Conservation (phyloP, 108 stramenopile genomes). For the Phaeodactylum tricornutum region DNA sequence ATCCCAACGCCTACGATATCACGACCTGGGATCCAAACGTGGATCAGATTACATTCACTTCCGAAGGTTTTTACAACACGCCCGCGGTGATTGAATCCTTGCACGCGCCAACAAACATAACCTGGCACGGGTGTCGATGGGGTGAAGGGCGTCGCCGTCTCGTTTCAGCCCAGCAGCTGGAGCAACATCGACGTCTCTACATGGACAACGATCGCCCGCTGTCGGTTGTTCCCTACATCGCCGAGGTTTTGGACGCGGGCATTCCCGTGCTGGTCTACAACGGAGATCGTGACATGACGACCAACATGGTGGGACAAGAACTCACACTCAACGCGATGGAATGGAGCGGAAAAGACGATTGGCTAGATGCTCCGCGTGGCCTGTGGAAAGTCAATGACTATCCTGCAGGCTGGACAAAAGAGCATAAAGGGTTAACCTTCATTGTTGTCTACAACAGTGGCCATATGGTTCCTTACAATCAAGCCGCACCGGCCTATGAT, state of each 20-base stretch:
- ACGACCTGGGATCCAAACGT: conserved; percentile 48
- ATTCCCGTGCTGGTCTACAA: conserved; percentile 60
- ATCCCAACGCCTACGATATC: conserved; percentile 48
- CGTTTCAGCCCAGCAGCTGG: conserved; percentile 1
- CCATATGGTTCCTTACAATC: conserved; percentile 47
- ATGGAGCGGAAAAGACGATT: conserved; percentile 21
- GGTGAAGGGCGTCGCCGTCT: conserved; percentile 40
- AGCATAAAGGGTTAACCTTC: conserved; percentile 35
- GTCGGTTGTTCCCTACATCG: conserved; percentile 57
- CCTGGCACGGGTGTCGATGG: conserved; percentile 45
- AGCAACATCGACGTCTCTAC: conserved; percentile 9
- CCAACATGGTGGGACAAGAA: conserved; percentile 17
- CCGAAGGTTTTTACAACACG: conserved; percentile 38
- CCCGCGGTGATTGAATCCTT: conserved; percentile 35
- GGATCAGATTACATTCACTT: conserved; percentile 12
- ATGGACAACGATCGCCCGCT: conserved; percentile 49
- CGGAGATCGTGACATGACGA: conserved; percentile 65
- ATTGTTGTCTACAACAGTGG: conserved; percentile 43
- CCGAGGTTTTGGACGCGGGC: conserved; percentile 55
- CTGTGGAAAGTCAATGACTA: conserved; percentile 40
- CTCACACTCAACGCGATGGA: conserved; percentile 46
- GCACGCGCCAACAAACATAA: conserved; percentile 32
- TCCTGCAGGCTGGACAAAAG: conserved; percentile 45
- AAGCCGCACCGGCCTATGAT: conserved; percentile 33
- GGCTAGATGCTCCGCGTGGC: conserved; percentile 20